Evolutionary conservation across 2,329 filamentous ascomycete genomes (phyloP).

Genomic region (Sporothrix curviconia): DNA sequence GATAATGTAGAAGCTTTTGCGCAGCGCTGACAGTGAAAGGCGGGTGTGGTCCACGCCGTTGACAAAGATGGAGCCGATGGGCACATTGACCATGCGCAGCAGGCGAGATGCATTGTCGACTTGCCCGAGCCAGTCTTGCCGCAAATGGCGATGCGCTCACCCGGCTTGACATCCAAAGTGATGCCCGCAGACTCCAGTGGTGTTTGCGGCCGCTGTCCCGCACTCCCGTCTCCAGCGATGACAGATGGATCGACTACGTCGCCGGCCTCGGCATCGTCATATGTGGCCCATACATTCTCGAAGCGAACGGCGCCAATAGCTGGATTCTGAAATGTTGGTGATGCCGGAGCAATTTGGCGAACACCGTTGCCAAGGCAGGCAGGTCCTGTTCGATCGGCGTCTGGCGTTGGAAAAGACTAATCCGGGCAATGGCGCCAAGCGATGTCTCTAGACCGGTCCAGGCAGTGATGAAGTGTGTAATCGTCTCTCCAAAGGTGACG

Average conservation of each 20-base stretch:
- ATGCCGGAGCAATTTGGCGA: no score
- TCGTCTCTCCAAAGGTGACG: constrained; percentile 2
- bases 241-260: constrained; percentile 1
- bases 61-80: constrained; percentile 36
- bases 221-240: background rate
- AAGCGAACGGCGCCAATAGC: background rate
- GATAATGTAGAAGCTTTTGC: constrained; percentile 33
- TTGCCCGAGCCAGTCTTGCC: constrained; percentile 39
- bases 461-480: background rate
- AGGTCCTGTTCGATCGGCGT: background rate
- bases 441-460: background rate
- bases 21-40: constrained; percentile 23
- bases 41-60: constrained; percentile 35
- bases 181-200: constrained; percentile 5
- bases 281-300: background rate
- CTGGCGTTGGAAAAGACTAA: background rate
- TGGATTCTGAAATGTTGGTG: background rate
- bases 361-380: no score
- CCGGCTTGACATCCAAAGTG: constrained; percentile 4
- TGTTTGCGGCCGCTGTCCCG: background rate
- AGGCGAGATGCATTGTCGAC: constrained; percentile 25
- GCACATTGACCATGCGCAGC: constrained; percentile 41
- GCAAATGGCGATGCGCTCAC: constrained; percentile 30
- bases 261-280: background rate
- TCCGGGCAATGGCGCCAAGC: background rate